Evolutionary conservation across 148 eudicot species (phyloP).

Genomic region (Cornus florida): DNA sequence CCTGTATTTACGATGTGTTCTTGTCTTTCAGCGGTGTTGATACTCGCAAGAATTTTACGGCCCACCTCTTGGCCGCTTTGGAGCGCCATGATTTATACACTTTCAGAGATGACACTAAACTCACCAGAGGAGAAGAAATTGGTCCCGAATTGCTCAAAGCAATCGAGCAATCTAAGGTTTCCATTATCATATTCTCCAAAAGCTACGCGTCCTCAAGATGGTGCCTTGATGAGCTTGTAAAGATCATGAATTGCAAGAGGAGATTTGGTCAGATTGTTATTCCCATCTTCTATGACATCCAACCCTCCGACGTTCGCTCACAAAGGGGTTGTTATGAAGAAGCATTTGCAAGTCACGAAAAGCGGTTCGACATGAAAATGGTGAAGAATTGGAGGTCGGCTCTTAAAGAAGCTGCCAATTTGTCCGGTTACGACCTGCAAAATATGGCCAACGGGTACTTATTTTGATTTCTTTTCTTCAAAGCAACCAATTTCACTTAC

Average conservation of each 20-base stretch:
- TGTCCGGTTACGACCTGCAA: conserved; percentile 7
- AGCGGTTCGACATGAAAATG: no score
- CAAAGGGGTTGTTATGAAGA: no score
- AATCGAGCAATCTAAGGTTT: background rate
- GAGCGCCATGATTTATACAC: background rate
- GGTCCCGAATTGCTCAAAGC: no score
- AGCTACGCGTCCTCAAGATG: background rate
- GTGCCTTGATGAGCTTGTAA: background rate
- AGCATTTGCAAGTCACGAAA: no score
- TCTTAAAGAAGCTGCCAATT: background rate
- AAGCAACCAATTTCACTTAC: no score
- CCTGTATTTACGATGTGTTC: background rate
- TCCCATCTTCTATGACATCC: no score
- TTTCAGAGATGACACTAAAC: background rate
- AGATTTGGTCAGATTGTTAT: background rate
- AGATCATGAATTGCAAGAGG: background rate
- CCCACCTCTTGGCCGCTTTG: background rate
- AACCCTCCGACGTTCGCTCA: no score
- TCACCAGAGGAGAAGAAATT: no score
- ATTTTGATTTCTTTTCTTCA: no score
- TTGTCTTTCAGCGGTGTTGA: conserved; percentile 6
- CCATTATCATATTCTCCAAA: background rate
- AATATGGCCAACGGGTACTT: no score
- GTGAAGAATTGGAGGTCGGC: background rate
- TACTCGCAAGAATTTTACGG: background rate